These are phyloP conservation scores for Platanthera guangdongensis DNA, from an alignment of 106 monocot species.

Conservation along the genomic window DNA sequence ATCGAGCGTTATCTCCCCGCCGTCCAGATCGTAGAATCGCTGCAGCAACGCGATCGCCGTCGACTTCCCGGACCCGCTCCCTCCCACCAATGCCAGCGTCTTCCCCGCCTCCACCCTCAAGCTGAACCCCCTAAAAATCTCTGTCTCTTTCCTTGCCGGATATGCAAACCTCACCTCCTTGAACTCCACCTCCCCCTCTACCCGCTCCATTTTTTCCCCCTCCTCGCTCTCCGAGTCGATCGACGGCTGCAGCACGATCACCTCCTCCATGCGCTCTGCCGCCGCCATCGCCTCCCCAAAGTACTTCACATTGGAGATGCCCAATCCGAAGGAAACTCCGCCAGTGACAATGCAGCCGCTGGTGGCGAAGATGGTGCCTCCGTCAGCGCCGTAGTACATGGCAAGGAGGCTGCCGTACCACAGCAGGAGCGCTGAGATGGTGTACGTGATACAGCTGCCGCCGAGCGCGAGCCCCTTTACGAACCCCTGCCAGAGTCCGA, in stretches of 20 bases:
- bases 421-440: slow-evolving; percentile 63
- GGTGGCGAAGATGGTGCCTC: slow-evolving; percentile 71
- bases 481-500: slow-evolving; percentile 60
- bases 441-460: slow-evolving; percentile 62
- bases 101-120: slow-evolving; percentile 36
- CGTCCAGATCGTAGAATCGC: slow-evolving; percentile 42
- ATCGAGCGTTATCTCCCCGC: slow-evolving; percentile 45
- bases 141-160: slow-evolving; percentile 37
- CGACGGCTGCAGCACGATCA: slow-evolving; percentile 46
- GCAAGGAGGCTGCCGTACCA: slow-evolving; percentile 83
- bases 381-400: slow-evolving; percentile 51
- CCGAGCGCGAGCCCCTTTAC: slow-evolving; percentile 77
- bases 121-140: slow-evolving; percentile 25
- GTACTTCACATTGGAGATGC: slow-evolving; percentile 76
- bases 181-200: slow-evolving; percentile 65
- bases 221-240: slow-evolving; percentile 58
- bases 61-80: slow-evolving; percentile 59
- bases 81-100: slow-evolving; percentile 54
- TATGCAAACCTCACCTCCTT: slow-evolving; percentile 35
- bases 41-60: slow-evolving; percentile 43
- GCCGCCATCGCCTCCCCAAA: slow-evolving; percentile 73
- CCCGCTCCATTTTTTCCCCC: slow-evolving; percentile 26
- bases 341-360: slow-evolving; percentile 51
- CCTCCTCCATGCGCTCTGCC: slow-evolving; percentile 47
- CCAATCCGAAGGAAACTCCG: slow-evolving; percentile 69